Evolutionary conservation across 768 basidiomycete species (phyloP), one percentile per base, ranked within the genome.

Genomic region (Botryobasidium botryosum): DNA sequence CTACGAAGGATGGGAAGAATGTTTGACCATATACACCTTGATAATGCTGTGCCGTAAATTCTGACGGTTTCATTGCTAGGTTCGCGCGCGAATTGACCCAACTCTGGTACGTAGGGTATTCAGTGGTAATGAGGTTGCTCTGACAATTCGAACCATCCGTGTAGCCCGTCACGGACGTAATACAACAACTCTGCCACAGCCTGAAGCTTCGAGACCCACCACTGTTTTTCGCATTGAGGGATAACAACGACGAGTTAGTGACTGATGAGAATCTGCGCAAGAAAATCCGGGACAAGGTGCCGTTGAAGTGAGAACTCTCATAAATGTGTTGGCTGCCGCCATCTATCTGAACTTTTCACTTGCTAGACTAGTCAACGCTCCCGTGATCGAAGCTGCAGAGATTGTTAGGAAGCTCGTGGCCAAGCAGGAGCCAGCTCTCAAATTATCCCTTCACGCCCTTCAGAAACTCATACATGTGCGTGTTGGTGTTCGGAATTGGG

Each of bases 261-360:
- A 90, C 85, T 23, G 80, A 82, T 54, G 84, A 87, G 51, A 91
- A 90, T 56, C 57, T 94, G 55, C 69, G 75, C 56, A 76, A 72
- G 62, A 82, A 80, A 64, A 83, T 90, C 52, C 79, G 72, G 61
- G 68, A 69, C 32, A 87, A 82, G 59, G 72, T 69, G 39, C 75
- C 80, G 55, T 65, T 90, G 45, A 86, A 77, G 85, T 87, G 56
- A 52, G 72, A 61, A 13, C 61, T 27, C 38, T 17, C 33, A 10
- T 31, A 47, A 28, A 20, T 44, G 31, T 48, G 29, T 21, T 26
- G 26, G 10, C 26, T 41, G n/a, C 24, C 12, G 2, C 5, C n/a
- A 36, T 43, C 4, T 7, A 23, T 45, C 37, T 49, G 25, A 40
- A 25, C 23, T n/a, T 3, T 35, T 43, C 18, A 13, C 21, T 25